Base-by-base conservation (phyloP, 1,284 basidiomycete species). In the Lignosus rhinocerotis region DNA sequence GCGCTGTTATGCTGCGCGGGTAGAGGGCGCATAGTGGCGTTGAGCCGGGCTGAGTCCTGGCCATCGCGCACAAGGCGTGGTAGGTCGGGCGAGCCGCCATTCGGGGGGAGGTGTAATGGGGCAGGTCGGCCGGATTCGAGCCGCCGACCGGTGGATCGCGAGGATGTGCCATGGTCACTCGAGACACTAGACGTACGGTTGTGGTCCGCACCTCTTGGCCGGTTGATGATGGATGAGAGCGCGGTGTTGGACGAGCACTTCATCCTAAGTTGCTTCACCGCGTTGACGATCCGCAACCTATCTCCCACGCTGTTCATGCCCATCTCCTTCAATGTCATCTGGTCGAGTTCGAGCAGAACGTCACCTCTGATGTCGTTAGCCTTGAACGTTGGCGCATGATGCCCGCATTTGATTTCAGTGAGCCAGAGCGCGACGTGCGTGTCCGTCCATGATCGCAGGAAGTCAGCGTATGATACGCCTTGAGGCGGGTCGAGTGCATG, bases 301-400 rank as follows among this genome's bases (percentile, higher is more conserved):
- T 98, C 95, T 6, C 96, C 96, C 43, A 98, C 88, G 72, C 90
- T 94, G 46, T 79, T 70, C 32, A 98, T 84, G 32, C 91, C 91
- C 84, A 97, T 92, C 75, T 97, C 95, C 72, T 89, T 93, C 46
- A 98, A 75, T 2, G 86, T 90, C 5, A 79, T 74, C 74, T 94
- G 91, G 69, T 97, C 94, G 39, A 98, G 77, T 67, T 98, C 95
- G 51, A 97, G 80, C 7, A 98, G 73, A 38, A 97, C 87, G 69
- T 92, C 88, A 9, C 95, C 94, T 45, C 92, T 79, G 64, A 98
- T 95, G 70, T 97, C 94, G 75, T 95, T 92, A 5, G 80, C 79
- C 51, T 81, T 84, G 76, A 98, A 98, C 0, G 83, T 79, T 4
- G 79, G 71, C 1, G 87, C 83, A 68, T 93, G 88, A 33, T 82